Evolutionary conservation across 768 basidiomycete species (phyloP).

Genomic region (Cubamyces lactineus): DNA sequence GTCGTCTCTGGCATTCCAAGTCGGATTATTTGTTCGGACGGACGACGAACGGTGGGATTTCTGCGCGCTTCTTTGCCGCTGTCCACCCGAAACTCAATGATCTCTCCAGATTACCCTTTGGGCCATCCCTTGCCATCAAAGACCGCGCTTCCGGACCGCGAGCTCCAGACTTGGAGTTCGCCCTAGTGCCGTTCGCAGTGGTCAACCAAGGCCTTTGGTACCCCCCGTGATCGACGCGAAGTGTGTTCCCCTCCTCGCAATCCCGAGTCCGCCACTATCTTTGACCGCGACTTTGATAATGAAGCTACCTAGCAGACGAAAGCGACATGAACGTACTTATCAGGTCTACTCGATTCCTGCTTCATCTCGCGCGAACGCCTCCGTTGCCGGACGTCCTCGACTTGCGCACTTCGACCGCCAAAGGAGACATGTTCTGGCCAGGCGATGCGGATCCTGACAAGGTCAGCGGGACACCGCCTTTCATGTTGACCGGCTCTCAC

Average conservation of each 20-base stretch:
- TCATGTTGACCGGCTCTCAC: neutral
- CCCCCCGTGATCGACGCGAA: constrained; percentile 33
- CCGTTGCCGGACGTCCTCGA: constrained; percentile 19
- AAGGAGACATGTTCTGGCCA: constrained; percentile 21
- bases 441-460: constrained; percentile 20
- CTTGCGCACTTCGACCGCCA: neutral
- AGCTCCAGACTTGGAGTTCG: constrained; percentile 23
- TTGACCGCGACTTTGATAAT: neutral
- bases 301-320: constrained; percentile 23
- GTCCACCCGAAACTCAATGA: neutral
- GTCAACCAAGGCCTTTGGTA: constrained; percentile 6
- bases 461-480: neutral
- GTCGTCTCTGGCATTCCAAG: constrained; percentile 5
- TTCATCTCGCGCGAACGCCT: constrained; percentile 10
- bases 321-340: constrained; percentile 20
- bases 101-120: constrained; percentile 5
- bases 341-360: constrained; percentile 11
- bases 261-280: too few species aligned
- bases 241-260: constrained; percentile 22
- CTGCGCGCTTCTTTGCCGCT: neutral
- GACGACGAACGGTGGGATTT: constrained; percentile 19
- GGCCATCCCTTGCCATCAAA: neutral
- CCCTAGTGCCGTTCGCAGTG: constrained; percentile 15
- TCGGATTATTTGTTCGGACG: constrained; percentile 19
- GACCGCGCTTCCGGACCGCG: constrained; percentile 18